Base-by-base conservation (phyloP, 164 flowering plant species). In the Macadamia tetraphylla region DNA sequence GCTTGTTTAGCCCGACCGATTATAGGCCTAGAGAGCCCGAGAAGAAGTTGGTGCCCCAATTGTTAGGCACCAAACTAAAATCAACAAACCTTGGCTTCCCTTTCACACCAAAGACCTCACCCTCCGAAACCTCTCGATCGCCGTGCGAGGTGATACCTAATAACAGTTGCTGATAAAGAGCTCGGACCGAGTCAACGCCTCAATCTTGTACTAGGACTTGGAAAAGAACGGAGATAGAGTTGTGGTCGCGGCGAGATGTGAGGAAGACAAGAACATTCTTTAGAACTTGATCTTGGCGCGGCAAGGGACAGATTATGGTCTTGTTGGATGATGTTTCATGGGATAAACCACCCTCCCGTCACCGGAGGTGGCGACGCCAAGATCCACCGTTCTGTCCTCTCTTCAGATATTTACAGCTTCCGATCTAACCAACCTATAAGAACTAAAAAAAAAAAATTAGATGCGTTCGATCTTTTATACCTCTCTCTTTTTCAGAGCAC, bases 11-110 rank as follows among this genome's bases (percentile, higher is more conserved):
- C 23, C 23, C 23, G 0, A 23, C 23, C 23, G 23, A 23, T 23
- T 23, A 23, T 23, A 23, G 23, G 23, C 23, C 23, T 23, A 23
- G 23, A 23, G 23, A 23, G 23, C 23, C 23, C 23, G 0, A 23
- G 23, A 75, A 53, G 69, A 89, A 88, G 76, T 84, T 81, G 11
- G 95, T 95, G 44, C 98, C 98, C 98, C 98, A 93, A 42, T 79
- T 53, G 0, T 29, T 64, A 1, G 93, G 97, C 79, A 90, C 75
- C 64, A 93, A 79, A 46, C 83, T 79, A 66, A 93, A 93, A 73
- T 93, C 97, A 1, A 93, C 84, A 52, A 93, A 93, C 70, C 98
- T 70, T 5, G 98, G 98, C 77, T 85, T 86, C 42, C 98, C 98
- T 61, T 93, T 93, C 29, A 93, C n/a, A 79, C 71, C 29, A 90